A percentile compares a stretch with the other conserved stretches of the same genome.
Conservation (phyloP, 345 rosid genomes). For the Hypericum androsaemum region DNA sequence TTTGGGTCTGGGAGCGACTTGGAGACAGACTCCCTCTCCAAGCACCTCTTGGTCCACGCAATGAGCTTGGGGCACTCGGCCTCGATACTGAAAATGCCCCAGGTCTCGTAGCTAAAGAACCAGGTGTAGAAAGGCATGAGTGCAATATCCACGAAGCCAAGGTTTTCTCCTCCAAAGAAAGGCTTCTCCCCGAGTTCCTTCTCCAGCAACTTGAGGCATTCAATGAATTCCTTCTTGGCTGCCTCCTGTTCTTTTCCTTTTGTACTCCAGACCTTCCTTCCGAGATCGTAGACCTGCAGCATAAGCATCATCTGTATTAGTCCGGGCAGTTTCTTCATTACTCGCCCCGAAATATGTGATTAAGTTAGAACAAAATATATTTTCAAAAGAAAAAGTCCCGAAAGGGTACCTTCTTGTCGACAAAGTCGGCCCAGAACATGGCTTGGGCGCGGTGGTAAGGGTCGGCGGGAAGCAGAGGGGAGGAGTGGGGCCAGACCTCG, state of each 20-base stretch:
- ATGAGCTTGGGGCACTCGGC: conserved; percentile 5
- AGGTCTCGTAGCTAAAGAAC: not conserved
- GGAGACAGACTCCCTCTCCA: conserved; percentile 2
- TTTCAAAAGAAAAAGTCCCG: not conserved
- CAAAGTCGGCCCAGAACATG: conserved; percentile 5
- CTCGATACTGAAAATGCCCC: not conserved
- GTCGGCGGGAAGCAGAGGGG: not conserved
- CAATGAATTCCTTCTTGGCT: not conserved
- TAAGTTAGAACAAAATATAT: no score
- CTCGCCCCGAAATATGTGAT: no score
- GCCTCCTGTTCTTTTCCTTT: conserved; percentile 1
- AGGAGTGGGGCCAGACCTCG: not conserved
- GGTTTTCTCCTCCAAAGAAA: not conserved
- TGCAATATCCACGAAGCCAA: not conserved
- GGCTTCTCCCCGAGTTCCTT: not conserved
- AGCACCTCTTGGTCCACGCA: conserved; percentile 1
- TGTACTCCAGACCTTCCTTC: not conserved
- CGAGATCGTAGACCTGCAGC: not conserved
- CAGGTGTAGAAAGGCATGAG: conserved; percentile 3
- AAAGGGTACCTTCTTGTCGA: not conserved
- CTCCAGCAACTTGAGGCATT: not conserved
- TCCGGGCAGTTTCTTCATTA: no score
- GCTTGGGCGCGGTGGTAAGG: not conserved
- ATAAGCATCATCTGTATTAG: not conserved
- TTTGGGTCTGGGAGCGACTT: not conserved